Evolutionary conservation across 805 yeast genomes (phyloP).

Genomic region (Lachancea sp.): DNA sequence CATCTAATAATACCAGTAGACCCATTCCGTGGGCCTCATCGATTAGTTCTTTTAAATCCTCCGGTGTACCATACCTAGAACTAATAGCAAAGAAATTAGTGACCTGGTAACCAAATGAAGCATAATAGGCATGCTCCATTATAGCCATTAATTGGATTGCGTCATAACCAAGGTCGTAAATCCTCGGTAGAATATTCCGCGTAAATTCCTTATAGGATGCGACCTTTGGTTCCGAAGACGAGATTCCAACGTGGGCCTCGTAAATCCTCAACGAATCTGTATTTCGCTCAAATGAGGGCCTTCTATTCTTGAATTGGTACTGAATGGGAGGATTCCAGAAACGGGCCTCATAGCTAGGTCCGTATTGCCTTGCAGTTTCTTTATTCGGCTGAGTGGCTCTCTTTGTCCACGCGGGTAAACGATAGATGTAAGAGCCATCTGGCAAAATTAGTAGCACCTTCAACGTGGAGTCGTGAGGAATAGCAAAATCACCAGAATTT

Average conservation of each 20-base stretch:
- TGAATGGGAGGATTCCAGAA: slow-evolving; percentile 79
- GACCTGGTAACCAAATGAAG: slow-evolving; percentile 95
- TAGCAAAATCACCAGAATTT: slow-evolving; percentile 42
- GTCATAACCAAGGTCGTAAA: slow-evolving; percentile 80
- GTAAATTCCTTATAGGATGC: slow-evolving; percentile 87
- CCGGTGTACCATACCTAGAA: slow-evolving; percentile 92
- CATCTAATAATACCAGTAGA: slow-evolving; percentile 77
- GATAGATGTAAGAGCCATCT: slow-evolving; percentile 63
- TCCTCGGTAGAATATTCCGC: slow-evolving; percentile 69
- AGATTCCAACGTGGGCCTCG: slow-evolving; percentile 94
- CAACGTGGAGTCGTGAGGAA: slow-evolving; percentile 75
- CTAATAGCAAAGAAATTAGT: slow-evolving; percentile 87
- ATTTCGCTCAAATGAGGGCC: slow-evolving; percentile 48
- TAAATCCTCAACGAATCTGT: slow-evolving; percentile 62
- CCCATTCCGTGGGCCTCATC: slow-evolving; percentile 91
- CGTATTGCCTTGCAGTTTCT: slow-evolving; percentile 38
- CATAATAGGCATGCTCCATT: slow-evolving; percentile 98
- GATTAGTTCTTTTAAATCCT: slow-evolving; percentile 81
- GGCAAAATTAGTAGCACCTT: slow-evolving; percentile 61
- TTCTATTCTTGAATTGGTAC: slow-evolving; percentile 54
- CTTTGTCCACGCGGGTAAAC: slow-evolving; percentile 84
- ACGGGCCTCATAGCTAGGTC: slow-evolving; percentile 67
- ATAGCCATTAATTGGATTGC: slow-evolving; percentile 95
- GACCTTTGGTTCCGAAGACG: slow-evolving; percentile 80
- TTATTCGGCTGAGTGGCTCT: slow-evolving; percentile 74